Base-by-base conservation (phyloP, 2,329 filamentous ascomycete genomes). In the Chaetomiaceae sp. region DNA sequence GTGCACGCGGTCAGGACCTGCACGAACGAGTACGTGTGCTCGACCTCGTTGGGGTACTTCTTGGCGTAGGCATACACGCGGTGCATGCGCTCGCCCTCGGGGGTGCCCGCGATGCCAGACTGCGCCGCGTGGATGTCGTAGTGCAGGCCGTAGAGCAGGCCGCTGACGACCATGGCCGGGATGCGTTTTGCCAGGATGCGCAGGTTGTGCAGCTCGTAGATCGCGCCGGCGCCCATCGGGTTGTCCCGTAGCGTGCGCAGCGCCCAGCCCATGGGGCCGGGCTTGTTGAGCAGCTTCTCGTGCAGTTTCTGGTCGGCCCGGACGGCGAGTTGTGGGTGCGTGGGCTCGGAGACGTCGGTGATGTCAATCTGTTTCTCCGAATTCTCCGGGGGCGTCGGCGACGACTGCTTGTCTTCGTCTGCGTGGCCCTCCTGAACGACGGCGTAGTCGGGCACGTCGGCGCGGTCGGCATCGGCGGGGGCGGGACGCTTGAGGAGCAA, bases 71-170 rank as follows among this genome's bases (percentile, higher is more conserved):
- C 69, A 62, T 88, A 88, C 48, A 86, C 81, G 35, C 76, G 71
- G 58, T 76, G 69, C 83, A 88, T 87, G 51, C 86, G 83, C 29
- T 68, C 68, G 48, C 84, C 86, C 50, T 89, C 85, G 6, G 84
- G 84, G 1, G 85, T 88, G 18, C 84, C 84, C 11, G 71, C 61
- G 36, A 87, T 75, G 60, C 86, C 86, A 42, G 73, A 72, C 70
- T 89, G 86, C 4, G 84, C 83, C 39, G 78, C 75, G 73, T 90
- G 86, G 59, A 90, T 91, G 57, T 91, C 86, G 68, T 90, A 91
- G 74, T 90, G 73, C 20, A 84, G 62, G 64, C 87, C 87, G 62
- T 91, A 91, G 42, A 89, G 76, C 14, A 72, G 60, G 45, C 73
- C 84, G 53, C 71, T 72, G 35, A 81, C 72, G 51, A 86, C 62